Evolutionary conservation across 202 grass and related monocot species (phyloP).

Genomic region (Saccharum hybrid): DNA sequence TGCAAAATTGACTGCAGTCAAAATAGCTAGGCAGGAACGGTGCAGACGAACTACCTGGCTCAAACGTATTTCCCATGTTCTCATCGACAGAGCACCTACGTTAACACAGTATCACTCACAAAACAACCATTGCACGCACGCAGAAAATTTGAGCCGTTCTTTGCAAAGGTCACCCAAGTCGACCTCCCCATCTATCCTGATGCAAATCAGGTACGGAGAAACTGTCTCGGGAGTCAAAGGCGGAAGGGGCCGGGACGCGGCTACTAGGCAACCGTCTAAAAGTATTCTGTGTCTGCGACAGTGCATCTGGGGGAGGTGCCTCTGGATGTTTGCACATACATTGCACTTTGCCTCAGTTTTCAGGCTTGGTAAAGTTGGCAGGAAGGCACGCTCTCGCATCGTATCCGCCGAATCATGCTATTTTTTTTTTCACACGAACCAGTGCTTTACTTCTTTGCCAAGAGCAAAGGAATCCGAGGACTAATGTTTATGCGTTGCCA

Average conservation of each 20-base stretch:
- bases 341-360: background rate
- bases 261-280: background rate
- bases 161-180: background rate
- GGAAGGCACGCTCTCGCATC: background rate
- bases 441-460: background rate
- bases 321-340: background rate
- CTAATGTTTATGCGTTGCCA: background rate
- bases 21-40: no score
- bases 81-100: no score
- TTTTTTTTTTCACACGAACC: background rate
- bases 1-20: no score
- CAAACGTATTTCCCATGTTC: no score
- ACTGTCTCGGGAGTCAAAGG: constrained; percentile 4
- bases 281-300: background rate
- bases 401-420: background rate
- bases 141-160: background rate
- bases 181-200: background rate
- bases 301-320: constrained; percentile 33
- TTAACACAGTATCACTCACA: no score
- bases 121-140: background rate
- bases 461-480: constrained; percentile 6
- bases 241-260: constrained; percentile 34
- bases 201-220: constrained; percentile 4
- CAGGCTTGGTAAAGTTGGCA: no score
- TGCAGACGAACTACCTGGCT: no score